Evolutionary conservation across 2,329 filamentous ascomycete species (phyloP).

Genomic region (Venturia pyrina): DNA sequence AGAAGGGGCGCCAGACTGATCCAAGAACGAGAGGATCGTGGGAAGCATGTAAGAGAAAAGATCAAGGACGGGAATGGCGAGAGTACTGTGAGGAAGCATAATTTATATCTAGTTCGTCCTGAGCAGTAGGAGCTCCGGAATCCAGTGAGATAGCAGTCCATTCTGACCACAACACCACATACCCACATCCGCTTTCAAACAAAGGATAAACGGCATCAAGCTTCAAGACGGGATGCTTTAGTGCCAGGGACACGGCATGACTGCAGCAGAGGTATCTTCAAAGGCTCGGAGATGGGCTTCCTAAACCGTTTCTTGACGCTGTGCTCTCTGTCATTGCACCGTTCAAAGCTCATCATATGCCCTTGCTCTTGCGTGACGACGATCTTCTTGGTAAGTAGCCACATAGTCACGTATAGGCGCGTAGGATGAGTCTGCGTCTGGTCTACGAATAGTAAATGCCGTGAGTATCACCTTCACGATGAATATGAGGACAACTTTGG

Average conservation of each 20-base stretch:
- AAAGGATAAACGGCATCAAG: neutral
- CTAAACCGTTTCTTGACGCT: neutral
- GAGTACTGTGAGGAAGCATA: neutral
- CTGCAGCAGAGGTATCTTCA: neutral
- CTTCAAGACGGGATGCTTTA: neutral
- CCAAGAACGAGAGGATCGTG: neutral
- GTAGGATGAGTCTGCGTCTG: neutral
- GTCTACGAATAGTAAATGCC: too few relatives aligned
- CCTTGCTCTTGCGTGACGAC: slow-evolving; percentile 3
- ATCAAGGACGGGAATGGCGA: neutral
- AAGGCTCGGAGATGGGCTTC: neutral
- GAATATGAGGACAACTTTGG: too few relatives aligned
- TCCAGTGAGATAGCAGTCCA: neutral
- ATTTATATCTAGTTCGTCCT: neutral
- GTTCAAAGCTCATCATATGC: neutral
- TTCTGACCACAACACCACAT: neutral
- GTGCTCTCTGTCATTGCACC: neutral
- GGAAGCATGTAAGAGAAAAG: neutral
- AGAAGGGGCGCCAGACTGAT: neutral
- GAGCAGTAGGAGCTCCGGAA: neutral
- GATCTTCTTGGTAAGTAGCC: neutral
- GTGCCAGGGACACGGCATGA: neutral
- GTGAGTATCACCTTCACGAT: too few relatives aligned
- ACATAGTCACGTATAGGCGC: neutral
- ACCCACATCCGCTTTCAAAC: neutral